phyloP scores from a whole-genome alignment of 2,329 filamentous ascomycete genomes.

The Hypoxylon sp. region DNA sequence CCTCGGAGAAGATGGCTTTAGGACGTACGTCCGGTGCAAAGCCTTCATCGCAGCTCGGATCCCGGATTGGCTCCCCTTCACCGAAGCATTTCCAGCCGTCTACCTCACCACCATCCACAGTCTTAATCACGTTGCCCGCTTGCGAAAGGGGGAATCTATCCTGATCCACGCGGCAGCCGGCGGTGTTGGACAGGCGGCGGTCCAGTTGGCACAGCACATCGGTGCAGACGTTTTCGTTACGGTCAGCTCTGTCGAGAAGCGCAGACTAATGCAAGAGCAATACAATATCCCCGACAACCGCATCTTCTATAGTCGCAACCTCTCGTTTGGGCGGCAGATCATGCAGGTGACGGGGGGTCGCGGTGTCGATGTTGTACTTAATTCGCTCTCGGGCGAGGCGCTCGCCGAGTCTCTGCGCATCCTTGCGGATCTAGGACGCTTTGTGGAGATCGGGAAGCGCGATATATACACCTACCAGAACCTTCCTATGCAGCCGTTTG shows the following conservation, averaged over 20 bases:
- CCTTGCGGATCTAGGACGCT: constrained; percentile 11
- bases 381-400: constrained; percentile 30
- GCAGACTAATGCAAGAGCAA: constrained; percentile 20
- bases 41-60: not conserved
- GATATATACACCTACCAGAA: constrained; percentile 8
- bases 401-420: constrained; percentile 27
- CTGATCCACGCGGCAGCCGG: constrained; percentile 28
- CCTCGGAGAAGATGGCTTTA: not conserved
- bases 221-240: constrained; percentile 31
- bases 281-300: constrained; percentile 36
- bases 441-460: constrained; percentile 29
- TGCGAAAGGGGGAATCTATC: constrained; percentile 15
- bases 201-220: constrained; percentile 16
- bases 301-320: constrained; percentile 42
- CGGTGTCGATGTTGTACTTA: constrained; percentile 45
- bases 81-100: constrained; percentile 2
- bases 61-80: not conserved
- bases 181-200: constrained; percentile 16
- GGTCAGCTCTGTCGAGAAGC: constrained; percentile 36
- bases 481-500: constrained; percentile 21
- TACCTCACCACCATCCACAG: constrained; percentile 3
- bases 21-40: not conserved
- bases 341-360: constrained; percentile 22
- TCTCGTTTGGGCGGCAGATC: constrained; percentile 32
- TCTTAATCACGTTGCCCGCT: not conserved